Evolutionary conservation across 768 basidiomycete species (phyloP).

Genomic region (Suillus clintonianus): DNA sequence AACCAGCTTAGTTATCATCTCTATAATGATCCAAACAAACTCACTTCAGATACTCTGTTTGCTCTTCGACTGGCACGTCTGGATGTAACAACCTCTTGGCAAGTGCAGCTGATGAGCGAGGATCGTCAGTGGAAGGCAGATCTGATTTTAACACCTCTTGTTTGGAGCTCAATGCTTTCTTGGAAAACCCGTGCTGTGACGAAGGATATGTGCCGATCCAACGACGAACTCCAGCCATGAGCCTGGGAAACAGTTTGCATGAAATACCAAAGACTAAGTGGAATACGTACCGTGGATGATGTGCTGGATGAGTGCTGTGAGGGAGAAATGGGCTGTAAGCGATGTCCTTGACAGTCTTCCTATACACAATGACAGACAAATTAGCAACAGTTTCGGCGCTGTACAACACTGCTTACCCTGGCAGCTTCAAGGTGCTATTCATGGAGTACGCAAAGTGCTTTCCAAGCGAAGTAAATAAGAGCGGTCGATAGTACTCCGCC

Average conservation of each 20-base stretch:
- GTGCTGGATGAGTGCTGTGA: slow-evolving; percentile 42
- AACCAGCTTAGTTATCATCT: slow-evolving; percentile 3
- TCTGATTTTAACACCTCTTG: slow-evolving; percentile 23
- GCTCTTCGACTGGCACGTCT: slow-evolving; percentile 61
- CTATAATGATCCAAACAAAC: slow-evolving; percentile 17
- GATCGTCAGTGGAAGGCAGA: slow-evolving; percentile 24
- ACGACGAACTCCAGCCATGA: slow-evolving; percentile 76
- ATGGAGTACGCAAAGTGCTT: slow-evolving; percentile 94
- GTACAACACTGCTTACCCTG: slow-evolving; percentile 54
- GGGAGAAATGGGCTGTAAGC: slow-evolving; percentile 78
- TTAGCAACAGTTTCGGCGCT: neutral
- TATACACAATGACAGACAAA: slow-evolving; percentile 23
- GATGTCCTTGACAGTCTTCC: slow-evolving; percentile 68
- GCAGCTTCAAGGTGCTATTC: slow-evolving; percentile 83
- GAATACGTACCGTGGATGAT: slow-evolving; percentile 36
- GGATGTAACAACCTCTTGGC: slow-evolving; percentile 63
- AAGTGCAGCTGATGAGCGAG: slow-evolving; percentile 56
- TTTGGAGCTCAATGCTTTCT: slow-evolving; percentile 37
- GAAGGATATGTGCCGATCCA: slow-evolving; percentile 68
- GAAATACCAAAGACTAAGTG: slow-evolving; percentile 24
- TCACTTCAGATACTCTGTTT: slow-evolving; percentile 73
- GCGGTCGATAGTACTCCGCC: slow-evolving; percentile 87
- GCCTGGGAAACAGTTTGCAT: slow-evolving; percentile 37
- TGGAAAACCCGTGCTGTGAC: slow-evolving; percentile 39
- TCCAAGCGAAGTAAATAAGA: slow-evolving; percentile 79